Percentiles rank a stretch among this genome's conserved stretches.
phyloP scores from a whole-genome alignment of 2,329 filamentous ascomycete species.

The Fusarium bulbicola region DNA sequence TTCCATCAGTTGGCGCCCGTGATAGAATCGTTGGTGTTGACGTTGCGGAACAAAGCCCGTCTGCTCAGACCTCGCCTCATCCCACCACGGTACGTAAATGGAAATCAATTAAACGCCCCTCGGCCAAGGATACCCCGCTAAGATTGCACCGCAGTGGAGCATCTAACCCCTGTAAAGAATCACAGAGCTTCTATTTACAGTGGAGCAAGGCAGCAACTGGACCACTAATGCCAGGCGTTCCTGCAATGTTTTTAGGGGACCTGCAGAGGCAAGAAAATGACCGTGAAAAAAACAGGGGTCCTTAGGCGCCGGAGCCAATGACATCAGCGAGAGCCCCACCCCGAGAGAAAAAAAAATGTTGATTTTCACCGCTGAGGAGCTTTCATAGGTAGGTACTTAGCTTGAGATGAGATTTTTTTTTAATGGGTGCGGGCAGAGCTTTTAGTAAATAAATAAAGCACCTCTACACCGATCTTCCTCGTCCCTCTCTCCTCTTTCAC shows the following conservation, averaged over 20 bases:
- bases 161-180: constrained; percentile 24
- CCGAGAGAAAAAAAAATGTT: constrained; percentile 25
- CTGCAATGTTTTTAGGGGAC: constrained; percentile 19
- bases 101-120: constrained; percentile 28
- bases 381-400: neutral
- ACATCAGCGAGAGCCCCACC: constrained; percentile 43
- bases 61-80: neutral
- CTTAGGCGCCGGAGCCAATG: constrained; percentile 38
- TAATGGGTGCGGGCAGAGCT: constrained; percentile 2
- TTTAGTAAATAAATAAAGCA: constrained; percentile 28
- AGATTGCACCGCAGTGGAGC: constrained; percentile 8
- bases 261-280: constrained; percentile 22
- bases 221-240: constrained; percentile 27
- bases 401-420: constrained; percentile 11
- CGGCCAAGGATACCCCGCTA: constrained; percentile 31
- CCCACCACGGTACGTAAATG: neutral
- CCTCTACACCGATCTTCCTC: constrained; percentile 9
- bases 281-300: constrained; percentile 35
- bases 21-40: constrained; percentile 2
- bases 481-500: neutral
- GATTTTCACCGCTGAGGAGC: constrained; percentile 37
- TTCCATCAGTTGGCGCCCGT: neutral
- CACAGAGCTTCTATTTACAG: constrained; percentile 26
- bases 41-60: neutral
- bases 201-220: constrained; percentile 22